Evolutionary conservation across 2,329 filamentous ascomycete genomes (phyloP).

Genomic region (Trichoderma sp.): DNA sequence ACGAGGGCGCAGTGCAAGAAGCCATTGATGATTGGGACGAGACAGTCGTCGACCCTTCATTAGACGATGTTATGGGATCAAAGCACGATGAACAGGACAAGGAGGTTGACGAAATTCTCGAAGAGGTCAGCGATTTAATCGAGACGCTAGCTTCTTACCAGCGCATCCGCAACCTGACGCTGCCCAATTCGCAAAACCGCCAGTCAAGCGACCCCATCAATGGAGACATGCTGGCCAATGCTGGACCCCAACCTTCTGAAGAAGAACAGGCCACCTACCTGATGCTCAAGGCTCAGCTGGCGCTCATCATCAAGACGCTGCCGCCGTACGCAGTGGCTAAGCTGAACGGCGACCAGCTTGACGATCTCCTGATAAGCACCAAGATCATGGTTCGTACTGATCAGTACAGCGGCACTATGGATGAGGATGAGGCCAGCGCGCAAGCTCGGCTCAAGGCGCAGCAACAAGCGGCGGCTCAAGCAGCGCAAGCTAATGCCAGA

Average conservation of each 20-base stretch:
- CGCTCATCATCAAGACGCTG: slow-evolving; percentile 72
- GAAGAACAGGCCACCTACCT: slow-evolving; percentile 68
- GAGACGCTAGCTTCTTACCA: slow-evolving; percentile 79
- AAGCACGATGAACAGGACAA: slow-evolving; percentile 65
- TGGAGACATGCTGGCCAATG: slow-evolving; percentile 69
- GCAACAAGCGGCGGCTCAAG: slow-evolving; percentile 38
- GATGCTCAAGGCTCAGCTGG: slow-evolving; percentile 73
- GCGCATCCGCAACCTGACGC: slow-evolving; percentile 72
- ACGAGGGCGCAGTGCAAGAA: slow-evolving; percentile 57
- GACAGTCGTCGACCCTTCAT: slow-evolving; percentile 59
- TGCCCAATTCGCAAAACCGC: slow-evolving; percentile 66
- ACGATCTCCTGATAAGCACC: slow-evolving; percentile 79
- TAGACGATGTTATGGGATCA: slow-evolving; percentile 56
- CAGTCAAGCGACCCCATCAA: slow-evolving; percentile 65
- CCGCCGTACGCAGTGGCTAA: slow-evolving; percentile 87
- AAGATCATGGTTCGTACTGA: slow-evolving; percentile 74
- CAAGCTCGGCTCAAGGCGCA: slow-evolving; percentile 54
- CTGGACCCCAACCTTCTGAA: slow-evolving; percentile 68
- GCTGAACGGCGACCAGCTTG: slow-evolving; percentile 82
- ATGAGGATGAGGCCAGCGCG: slow-evolving; percentile 73
- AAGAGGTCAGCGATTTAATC: slow-evolving; percentile 75
- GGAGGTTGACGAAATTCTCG: slow-evolving; percentile 69
- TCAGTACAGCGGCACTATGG: slow-evolving; percentile 78
- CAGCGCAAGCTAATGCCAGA: slow-evolving; percentile 42
- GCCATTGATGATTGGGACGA: slow-evolving; percentile 64